Conservation (phyloP, 2,329 filamentous ascomycete genomes). For the Botrytis paeoniae region DNA sequence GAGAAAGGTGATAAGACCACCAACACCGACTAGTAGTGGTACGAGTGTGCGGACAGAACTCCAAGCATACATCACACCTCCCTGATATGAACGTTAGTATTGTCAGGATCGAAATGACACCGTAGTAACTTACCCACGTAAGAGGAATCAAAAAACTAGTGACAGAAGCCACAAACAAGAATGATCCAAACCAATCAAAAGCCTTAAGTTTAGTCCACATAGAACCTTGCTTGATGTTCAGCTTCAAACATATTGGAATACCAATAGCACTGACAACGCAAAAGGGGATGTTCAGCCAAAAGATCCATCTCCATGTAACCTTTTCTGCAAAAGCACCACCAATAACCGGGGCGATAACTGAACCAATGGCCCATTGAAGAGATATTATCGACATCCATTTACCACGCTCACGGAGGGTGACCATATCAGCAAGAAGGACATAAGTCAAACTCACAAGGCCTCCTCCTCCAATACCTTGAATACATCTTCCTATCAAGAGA, state of each 20-base stretch:
- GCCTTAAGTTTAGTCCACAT: slow-evolving; percentile 25
- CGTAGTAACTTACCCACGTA: slow-evolving; percentile 48
- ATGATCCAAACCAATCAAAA: slow-evolving; percentile 60
- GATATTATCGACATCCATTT: slow-evolving; percentile 37
- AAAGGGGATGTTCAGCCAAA: slow-evolving; percentile 33
- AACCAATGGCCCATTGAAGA: slow-evolving; percentile 33
- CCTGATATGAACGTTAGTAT: slow-evolving; percentile 21
- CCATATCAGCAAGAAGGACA: slow-evolving; percentile 46
- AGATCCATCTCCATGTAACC: slow-evolving; percentile 35
- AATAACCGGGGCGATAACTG: slow-evolving; percentile 38
- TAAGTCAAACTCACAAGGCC: slow-evolving; percentile 47
- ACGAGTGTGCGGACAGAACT: slow-evolving; percentile 56
- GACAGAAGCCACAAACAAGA: slow-evolving; percentile 57
- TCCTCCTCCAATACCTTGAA: slow-evolving; percentile 51
- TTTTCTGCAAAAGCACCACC: slow-evolving; percentile 44
- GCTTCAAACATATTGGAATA: slow-evolving; percentile 30
- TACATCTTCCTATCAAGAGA: slow-evolving; percentile 38
- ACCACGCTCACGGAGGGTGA: slow-evolving; percentile 43
- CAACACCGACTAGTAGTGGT: slow-evolving; percentile 54
- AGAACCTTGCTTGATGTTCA: slow-evolving; percentile 28
- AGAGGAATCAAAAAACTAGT: slow-evolving; percentile 59
- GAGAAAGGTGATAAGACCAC: slow-evolving; percentile 50
- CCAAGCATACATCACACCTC: slow-evolving; percentile 64
- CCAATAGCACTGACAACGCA: slow-evolving; percentile 27
- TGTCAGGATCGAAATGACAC: background rate